Evolutionary conservation across 352 stramenopile species (phyloP), one percentile per base, ranked within the genome.

Genomic region (Pythium coloratum): DNA sequence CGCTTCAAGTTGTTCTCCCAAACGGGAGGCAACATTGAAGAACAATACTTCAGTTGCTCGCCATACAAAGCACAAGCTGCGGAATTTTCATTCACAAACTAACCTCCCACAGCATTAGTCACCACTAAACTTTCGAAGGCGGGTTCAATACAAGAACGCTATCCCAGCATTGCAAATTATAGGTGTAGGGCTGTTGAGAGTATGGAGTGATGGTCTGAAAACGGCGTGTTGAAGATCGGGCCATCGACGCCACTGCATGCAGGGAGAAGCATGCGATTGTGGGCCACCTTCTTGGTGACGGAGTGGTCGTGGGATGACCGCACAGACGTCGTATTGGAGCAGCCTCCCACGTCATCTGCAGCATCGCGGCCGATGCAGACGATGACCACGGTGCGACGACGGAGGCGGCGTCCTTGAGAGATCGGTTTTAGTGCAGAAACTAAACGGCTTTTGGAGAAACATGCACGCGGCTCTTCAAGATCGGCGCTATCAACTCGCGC

Each of bases 391-490:
- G 2, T 14, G 46, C 16, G 16, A 50, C 13, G 3, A 10, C 2
- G 16, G 20, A 24, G 20, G 20, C 20, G 20, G 20, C 20, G 20
- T 24, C 20, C 20, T 10, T 7, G 44, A 26, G 14, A 26, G 44
- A 26, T 53, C 46, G 46, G 46, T 53, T 53, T 53, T 53, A 53
- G 46, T 6, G 46, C 6, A 12, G 8, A 51, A 38, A 38, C 6
- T 7, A 42, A 42, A 10, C 46, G 46, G 46, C 20, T 53, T 60
- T 69, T 59, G 14, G 6, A 36, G 6, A 47, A 59, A 26, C 40
- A 3, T 36, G 16, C n/a, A 7, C 10, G 53, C 50, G 67, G n/a
- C 67, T 65, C 67, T 73, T 73, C 60, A 73, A 69, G 67, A 69
- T 73, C 60, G 10, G 3, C 9, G 30, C 13, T 10, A 26, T 26